These are phyloP conservation scores for Coniochaeta pulveracea DNA, from an alignment of 2,329 filamentous ascomycete species.

Conservation along the genomic window DNA sequence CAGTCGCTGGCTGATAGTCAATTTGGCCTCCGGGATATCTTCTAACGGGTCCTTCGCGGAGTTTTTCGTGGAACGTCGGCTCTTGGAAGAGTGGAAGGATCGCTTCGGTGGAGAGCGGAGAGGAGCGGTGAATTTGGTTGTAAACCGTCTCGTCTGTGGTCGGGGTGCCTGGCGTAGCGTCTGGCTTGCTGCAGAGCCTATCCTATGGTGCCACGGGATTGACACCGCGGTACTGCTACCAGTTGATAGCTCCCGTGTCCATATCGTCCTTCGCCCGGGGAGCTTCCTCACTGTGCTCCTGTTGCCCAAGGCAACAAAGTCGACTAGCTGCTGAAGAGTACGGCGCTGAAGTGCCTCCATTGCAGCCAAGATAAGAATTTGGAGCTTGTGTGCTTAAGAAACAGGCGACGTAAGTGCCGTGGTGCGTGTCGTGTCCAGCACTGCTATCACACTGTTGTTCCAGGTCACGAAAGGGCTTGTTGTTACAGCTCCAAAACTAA, in stretches of 20 bases:
- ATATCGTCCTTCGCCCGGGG: background rate
- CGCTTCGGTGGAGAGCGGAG: constrained; percentile 1
- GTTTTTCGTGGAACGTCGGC: constrained; percentile 10
- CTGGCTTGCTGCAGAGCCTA: background rate
- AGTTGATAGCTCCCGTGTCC: background rate
- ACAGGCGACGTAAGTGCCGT: no score
- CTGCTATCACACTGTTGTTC: no score
- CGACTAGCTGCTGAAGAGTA: background rate
- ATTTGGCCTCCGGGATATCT: background rate
- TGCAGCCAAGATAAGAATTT: no score
- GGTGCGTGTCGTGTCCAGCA: no score
- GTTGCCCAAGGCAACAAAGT: background rate
- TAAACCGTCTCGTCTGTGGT: no score
- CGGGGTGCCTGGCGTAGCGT: background rate
- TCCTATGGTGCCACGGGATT: constrained; percentile 2
- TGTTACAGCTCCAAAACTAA: no score
- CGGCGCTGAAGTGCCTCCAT: constrained; percentile 1
- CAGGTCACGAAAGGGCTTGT: no score
- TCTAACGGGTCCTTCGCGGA: constrained; percentile 7
- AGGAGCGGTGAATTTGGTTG: background rate
- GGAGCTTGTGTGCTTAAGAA: no score
- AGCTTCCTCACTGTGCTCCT: background rate
- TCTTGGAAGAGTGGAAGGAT: constrained; percentile 13
- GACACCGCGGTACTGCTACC: background rate
- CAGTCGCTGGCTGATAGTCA: constrained; percentile 54